Evolutionary conservation across 352 stramenopile species (phyloP).

Genomic region (Globisporangium paroecandrum): DNA sequence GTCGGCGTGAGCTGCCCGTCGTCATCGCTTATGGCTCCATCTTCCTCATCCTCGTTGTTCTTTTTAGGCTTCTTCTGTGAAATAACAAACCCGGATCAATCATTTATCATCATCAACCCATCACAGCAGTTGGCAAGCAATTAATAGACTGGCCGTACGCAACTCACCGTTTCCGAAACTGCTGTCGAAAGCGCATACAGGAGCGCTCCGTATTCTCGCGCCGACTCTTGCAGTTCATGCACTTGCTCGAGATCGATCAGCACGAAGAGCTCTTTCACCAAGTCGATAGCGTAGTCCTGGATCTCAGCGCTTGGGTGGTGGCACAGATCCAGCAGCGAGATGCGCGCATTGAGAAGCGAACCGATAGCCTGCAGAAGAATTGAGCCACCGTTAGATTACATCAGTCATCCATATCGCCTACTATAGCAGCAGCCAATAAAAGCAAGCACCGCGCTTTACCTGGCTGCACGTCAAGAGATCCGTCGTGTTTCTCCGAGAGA

Average conservation of each 20-base stretch:
- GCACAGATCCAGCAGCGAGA: slow-evolving; percentile 64
- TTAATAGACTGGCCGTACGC: neutral
- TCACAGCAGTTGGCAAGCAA: neutral
- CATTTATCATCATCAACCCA: neutral
- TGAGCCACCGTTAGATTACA: neutral
- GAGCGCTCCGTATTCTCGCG: slow-evolving; percentile 69
- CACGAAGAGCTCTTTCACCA: slow-evolving; percentile 76
- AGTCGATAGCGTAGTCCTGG: slow-evolving; percentile 53
- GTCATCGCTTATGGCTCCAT: slow-evolving; percentile 14
- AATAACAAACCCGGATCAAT: neutral
- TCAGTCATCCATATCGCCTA: neutral
- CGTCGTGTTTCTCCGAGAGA: slow-evolving; percentile 44
- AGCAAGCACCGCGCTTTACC: slow-evolving; percentile 1
- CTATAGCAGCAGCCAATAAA: too few species aligned
- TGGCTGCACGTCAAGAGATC: slow-evolving; percentile 56
- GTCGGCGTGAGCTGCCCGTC: slow-evolving; percentile 36
- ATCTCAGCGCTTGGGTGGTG: slow-evolving; percentile 43
- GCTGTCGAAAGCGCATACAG: slow-evolving; percentile 62
- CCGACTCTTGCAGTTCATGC: slow-evolving; percentile 74
- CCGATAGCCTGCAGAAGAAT: slow-evolving; percentile 33
- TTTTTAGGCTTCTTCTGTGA: slow-evolving; percentile 5
- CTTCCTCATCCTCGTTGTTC: slow-evolving; percentile 12
- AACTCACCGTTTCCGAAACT: slow-evolving; percentile 26
- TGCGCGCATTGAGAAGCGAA: slow-evolving; percentile 63
- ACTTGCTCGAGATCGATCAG: slow-evolving; percentile 72